Evolutionary conservation across 495 filamentous ascomycete genomes (phyloP), one percentile per base, ranked within the genome.

Genomic region (Penicillium odoratum): DNA sequence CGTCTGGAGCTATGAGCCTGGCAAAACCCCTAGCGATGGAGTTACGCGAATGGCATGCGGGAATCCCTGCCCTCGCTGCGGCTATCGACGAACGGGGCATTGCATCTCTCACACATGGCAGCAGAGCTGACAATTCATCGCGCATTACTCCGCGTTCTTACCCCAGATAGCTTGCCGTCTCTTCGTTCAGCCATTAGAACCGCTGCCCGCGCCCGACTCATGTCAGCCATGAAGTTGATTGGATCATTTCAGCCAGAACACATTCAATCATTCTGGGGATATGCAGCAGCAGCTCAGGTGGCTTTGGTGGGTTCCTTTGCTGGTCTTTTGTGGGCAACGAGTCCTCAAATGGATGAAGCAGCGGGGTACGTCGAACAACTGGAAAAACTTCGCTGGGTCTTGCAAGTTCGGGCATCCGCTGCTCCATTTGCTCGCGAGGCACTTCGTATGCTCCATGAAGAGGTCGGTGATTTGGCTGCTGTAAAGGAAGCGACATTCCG

Each of bases 41-140:
- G 69, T 79, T 95, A 34, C 90, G 90, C 65, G 86, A 91, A 54
- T 93, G 91, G 90, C 90, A 89, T 65, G 73, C 81, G 6, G 46
- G 88, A 92, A 60, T 65, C 71, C 29, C 63, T 63, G 10, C 59
- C 60, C 52, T 53, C 63, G 6, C 66, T 64, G 42, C 79, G 79
- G 46, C 76, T 86, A 49, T 85, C 80, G 33, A 81, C 81, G 57
- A 83, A 79, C 68, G 91, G 91, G 43, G 91, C 86, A 63, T 79
- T 95, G 40, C 90, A 93, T 70, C 82, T 95, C 18, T 89, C 86
- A 43, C 92, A 93, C 72, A 92, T 91, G 63, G 89, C 91, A 26
- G 86, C 88, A 10, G 91, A 93, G 65, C 91, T 93, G 64, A 92
- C 88, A 0, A 87, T 95, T 49, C 91, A 95, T 65, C 83, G 91